phyloP scores from a whole-genome alignment of 345 rosid species.

The Eucalyptus cloeziana region DNA sequence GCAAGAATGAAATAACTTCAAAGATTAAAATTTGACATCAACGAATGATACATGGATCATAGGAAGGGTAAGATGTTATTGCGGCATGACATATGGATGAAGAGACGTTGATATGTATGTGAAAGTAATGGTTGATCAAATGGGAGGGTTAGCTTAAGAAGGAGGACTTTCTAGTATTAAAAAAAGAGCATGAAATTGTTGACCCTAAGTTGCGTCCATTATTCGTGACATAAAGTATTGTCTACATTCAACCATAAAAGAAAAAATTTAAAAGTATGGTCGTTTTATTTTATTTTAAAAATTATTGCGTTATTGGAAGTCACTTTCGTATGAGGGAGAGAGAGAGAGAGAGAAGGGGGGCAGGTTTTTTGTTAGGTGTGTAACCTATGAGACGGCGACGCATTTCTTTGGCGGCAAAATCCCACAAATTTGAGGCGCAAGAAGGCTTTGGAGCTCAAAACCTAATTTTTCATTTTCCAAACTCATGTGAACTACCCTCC shows the following conservation, averaged over 20 bases:
- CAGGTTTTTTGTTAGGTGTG: slow-evolving; percentile 27
- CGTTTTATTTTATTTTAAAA: neutral
- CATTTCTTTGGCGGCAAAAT: neutral
- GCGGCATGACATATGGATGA: neutral
- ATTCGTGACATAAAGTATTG: slow-evolving; percentile 6
- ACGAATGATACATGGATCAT: neutral
- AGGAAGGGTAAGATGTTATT: neutral
- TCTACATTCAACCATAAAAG: neutral
- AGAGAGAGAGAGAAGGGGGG: neutral
- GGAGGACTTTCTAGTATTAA: neutral
- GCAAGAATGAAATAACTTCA: neutral
- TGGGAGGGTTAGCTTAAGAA: slow-evolving; percentile 10
- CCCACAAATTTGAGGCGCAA: neutral
- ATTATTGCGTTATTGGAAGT: neutral
- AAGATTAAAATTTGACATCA: neutral
- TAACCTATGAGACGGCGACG: neutral
- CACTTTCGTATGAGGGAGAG: neutral
- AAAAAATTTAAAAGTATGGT: neutral
- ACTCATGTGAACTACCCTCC: neutral
- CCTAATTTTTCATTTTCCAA: neutral
- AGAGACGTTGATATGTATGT: neutral
- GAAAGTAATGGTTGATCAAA: neutral
- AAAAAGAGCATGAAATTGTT: slow-evolving; percentile 10
- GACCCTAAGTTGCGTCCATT: slow-evolving; percentile 7
- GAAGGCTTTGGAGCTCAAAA: neutral